Evolutionary conservation across 2,329 filamentous ascomycete species (phyloP).

Genomic region (Sporothrix brunneoviolacea): DNA sequence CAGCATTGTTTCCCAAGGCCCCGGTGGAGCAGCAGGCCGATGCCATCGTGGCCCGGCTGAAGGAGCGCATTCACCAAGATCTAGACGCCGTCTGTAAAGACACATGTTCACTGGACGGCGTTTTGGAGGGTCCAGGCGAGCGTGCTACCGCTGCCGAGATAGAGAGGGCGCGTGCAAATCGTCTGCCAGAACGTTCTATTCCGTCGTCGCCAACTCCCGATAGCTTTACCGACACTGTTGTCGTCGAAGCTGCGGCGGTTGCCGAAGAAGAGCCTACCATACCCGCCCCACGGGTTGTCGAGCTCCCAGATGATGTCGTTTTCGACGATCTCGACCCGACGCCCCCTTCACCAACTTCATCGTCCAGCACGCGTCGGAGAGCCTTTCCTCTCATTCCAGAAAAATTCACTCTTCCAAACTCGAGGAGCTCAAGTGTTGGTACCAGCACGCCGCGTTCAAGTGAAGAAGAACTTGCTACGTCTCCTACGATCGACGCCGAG

Average conservation of each 20-base stretch:
- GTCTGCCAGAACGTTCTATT: too few species aligned
- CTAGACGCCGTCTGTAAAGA: conserved; percentile 45
- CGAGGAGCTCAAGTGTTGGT: background rate
- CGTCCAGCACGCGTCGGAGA: conserved; percentile 12
- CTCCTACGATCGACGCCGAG: too few species aligned
- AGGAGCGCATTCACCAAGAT: conserved; percentile 40
- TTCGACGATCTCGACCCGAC: background rate
- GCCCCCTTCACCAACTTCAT: background rate
- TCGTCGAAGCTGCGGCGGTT: background rate
- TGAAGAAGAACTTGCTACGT: too few species aligned
- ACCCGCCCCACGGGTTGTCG: conserved; percentile 13
- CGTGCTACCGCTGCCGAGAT: background rate
- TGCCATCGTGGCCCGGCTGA: conserved; percentile 34
- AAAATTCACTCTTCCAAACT: conserved; percentile 12
- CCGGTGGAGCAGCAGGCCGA: conserved; percentile 32
- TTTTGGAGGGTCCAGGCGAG: conserved; percentile 21
- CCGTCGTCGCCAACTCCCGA: background rate
- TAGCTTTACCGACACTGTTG: background rate
- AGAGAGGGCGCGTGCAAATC: too few species aligned
- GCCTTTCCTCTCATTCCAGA: conserved; percentile 21
- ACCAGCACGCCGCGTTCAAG: background rate
- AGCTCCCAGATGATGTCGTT: conserved; percentile 13
- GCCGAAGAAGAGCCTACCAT: background rate
- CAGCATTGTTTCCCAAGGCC: conserved; percentile 26
- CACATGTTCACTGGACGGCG: conserved; percentile 39